Base-by-base conservation (phyloP, 441 rosid species). In the Isatis lusitanica region DNA sequence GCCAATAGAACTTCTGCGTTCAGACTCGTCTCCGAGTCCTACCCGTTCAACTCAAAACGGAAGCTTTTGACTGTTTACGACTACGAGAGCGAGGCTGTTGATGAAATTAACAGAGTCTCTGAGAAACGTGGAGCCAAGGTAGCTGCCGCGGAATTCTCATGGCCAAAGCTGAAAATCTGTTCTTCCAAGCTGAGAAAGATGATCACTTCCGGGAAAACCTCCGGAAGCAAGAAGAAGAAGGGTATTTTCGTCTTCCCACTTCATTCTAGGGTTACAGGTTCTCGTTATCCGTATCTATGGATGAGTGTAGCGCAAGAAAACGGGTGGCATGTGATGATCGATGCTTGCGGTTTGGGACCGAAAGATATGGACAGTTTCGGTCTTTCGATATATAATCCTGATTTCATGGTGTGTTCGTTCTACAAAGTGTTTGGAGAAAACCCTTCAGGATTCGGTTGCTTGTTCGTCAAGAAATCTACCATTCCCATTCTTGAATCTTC, bases 361-460 rank as follows among this genome's bases (percentile, higher is more conserved):
- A 92, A 94, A 66, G 97, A 92, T 82, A 94, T 92, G 98, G 89
- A 85, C 70, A 89, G 93, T 80, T 88, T 94, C 9, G 97, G 92
- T 58, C 93, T 92, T 26, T 89, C 97, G 8, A 85, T 94, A 33
- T 75, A 85, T 74, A 91, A 84, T 5, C 97, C 98, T 0, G 97
- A 94, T 58, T 92, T 94, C 82, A 85, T 94, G 66, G 80, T 90
- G 55, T 90, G 91, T 59, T 92, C 97, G 1, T 90, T 92, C 83
- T 94, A 89, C 87, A 92, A 94, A 70, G 87, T 92, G 44, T 94
- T 92, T 48, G 97, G 97, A 39, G 97, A 88, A 71, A 92, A 91
- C 78, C 92, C 97, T 52, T 92, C 97, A 0, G 97, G 98, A 62
- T 94, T 92, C 53, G 97, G 95, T 21, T 94, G 98, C 85, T 86